phyloP scores from a whole-genome alignment of 2,329 filamentous ascomycete species.

The Fusarium ramigenum region DNA sequence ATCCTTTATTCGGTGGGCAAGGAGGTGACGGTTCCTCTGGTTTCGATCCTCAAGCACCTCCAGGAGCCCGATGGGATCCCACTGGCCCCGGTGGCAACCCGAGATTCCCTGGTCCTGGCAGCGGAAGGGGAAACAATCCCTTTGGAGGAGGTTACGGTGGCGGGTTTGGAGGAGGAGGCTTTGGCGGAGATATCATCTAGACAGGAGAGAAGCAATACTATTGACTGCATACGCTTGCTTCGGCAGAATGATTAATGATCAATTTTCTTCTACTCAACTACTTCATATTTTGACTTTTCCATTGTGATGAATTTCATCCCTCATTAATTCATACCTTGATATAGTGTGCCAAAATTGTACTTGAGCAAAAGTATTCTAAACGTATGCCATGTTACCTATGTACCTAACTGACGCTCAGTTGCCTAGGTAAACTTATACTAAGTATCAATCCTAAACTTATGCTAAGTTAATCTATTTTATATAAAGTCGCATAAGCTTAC shows the following conservation, averaged over 20 bases:
- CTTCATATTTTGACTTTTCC: not conserved
- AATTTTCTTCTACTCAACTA: not conserved
- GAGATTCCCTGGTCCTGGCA: conserved; percentile 57
- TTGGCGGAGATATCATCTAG: conserved; percentile 42
- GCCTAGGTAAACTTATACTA: not conserved
- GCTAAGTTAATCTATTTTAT: not conserved
- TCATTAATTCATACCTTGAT: not conserved
- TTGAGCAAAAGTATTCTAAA: not conserved
- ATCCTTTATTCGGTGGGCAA: conserved; percentile 76
- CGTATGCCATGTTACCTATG: not conserved
- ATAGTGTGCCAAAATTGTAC: not conserved
- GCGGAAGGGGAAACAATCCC: conserved; percentile 49
- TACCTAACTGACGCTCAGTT: too few relatives aligned
- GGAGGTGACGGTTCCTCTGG: conserved; percentile 46
- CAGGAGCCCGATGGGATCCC: conserved; percentile 92
- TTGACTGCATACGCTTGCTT: not conserved
- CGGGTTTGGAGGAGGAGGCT: conserved; percentile 46
- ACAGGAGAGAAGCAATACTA: not conserved
- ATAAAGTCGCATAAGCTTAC: not conserved
- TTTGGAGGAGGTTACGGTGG: conserved; percentile 53
- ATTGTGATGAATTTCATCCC: not conserved
- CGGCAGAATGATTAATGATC: conserved; percentile 20
- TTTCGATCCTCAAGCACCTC: conserved; percentile 77
- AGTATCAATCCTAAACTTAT: not conserved
- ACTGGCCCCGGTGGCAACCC: conserved; percentile 72